Evolutionary conservation across 768 basidiomycete genomes (phyloP), one percentile per base, ranked within the genome.

Genomic region (Kwoniella sp.): DNA sequence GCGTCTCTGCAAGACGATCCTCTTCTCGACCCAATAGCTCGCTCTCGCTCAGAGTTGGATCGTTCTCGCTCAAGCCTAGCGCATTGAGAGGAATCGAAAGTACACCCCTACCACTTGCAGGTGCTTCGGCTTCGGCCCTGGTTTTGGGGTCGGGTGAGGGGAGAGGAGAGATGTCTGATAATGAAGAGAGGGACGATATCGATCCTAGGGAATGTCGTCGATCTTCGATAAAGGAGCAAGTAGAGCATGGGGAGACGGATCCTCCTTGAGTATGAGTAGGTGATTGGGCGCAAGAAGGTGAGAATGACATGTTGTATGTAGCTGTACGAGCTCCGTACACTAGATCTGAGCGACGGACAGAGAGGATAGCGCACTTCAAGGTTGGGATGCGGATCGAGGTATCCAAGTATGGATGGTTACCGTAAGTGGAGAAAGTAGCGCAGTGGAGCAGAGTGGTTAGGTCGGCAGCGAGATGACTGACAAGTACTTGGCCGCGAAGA

Each of bases 301-400:
- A 45, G 41, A 45, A 45, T 11, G 41, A 45, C 41, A 45, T 45
- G n/a, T n/a, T n/a, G n/a, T n/a, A n/a, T n/a, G n/a, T n/a, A n/a
- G n/a, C n/a, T n/a, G n/a, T n/a, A n/a, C n/a, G n/a, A n/a, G n/a
- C n/a, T n/a, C n/a, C n/a, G n/a, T n/a, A n/a, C n/a, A n/a, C n/a
- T n/a, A n/a, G n/a, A n/a, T n/a, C n/a, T n/a, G n/a, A n/a, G n/a
- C n/a, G n/a, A n/a, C n/a, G n/a, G n/a, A n/a, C n/a, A n/a, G n/a
- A n/a, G n/a, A n/a, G n/a, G n/a, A n/a, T n/a, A n/a, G n/a, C n/a
- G n/a, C n/a, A n/a, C n/a, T n/a, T n/a, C n/a, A n/a, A n/a, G n/a
- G n/a, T n/a, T n/a, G n/a, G n/a, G n/a, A n/a, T n/a, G n/a, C n/a
- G n/a, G n/a, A n/a, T n/a, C n/a, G n/a, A n/a, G n/a, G n/a, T n/a